Conservation (phyloP, 2,329 filamentous ascomycete species). For the Cercospora sp. region DNA sequence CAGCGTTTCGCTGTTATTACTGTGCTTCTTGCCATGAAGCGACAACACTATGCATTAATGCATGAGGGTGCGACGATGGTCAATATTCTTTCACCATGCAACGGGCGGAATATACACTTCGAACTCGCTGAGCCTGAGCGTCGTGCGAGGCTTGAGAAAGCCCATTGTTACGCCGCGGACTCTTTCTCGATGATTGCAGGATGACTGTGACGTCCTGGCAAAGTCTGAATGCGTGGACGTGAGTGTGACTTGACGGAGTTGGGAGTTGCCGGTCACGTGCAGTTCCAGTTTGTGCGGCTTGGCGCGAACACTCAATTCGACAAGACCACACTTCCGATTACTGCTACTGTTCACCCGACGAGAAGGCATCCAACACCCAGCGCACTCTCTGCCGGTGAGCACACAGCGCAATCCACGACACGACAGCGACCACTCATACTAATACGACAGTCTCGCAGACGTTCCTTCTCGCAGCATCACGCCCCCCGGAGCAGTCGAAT, state of each 20-base stretch:
- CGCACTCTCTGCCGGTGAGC: constrained; percentile 16
- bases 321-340: constrained; percentile 10
- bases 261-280: not conserved
- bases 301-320: constrained; percentile 1
- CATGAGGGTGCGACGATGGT: not conserved
- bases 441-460: constrained; percentile 9
- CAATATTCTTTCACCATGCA: not conserved
- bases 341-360: constrained; percentile 14
- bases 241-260: not conserved
- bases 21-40: not conserved
- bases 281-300: constrained; percentile 6
- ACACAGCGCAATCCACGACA: not conserved
- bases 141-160: not conserved
- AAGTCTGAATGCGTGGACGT: not conserved
- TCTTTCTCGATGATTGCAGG: not conserved
- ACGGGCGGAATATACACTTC: not conserved
- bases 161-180: not conserved
- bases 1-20: not conserved
- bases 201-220: not conserved
- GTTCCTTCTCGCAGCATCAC: constrained; percentile 14
- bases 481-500: constrained; percentile 15
- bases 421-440: constrained; percentile 1
- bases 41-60: not conserved
- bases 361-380: constrained; percentile 18
- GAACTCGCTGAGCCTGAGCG: not conserved